Evolutionary conservation across 2,329 filamentous ascomycete species (phyloP).

Genomic region (Xylariaceae sp.): DNA sequence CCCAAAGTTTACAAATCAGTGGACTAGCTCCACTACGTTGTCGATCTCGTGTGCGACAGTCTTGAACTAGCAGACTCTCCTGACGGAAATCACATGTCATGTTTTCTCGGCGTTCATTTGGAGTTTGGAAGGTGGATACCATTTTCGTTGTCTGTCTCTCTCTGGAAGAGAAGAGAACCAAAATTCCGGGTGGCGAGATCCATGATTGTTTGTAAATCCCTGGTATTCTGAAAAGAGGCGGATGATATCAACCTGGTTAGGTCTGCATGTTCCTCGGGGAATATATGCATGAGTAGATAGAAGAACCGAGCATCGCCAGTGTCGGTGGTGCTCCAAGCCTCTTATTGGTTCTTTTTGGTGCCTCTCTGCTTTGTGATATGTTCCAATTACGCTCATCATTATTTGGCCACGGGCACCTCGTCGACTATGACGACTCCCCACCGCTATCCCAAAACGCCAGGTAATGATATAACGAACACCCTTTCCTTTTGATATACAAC

Average conservation of each 20-base stretch:
- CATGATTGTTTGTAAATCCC: conserved; percentile 3
- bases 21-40: conserved; percentile 13
- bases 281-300: conserved; percentile 19
- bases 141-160: conserved; percentile 17
- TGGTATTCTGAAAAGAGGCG: too few species aligned
- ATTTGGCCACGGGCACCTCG: too few species aligned
- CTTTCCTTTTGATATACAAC: too few species aligned
- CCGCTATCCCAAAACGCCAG: conserved; percentile 13
- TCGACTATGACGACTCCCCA: too few species aligned
- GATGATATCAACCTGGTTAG: too few species aligned
- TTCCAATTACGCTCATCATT: too few species aligned
- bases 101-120: conserved; percentile 20
- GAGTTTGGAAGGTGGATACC: conserved; percentile 17
- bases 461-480: too few species aligned
- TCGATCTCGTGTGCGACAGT: conserved; percentile 10
- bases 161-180: not conserved
- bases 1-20: conserved; percentile 16
- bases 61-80: conserved; percentile 11
- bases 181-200: not conserved
- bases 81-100: not conserved
- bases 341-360: conserved; percentile 12
- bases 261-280: not conserved
- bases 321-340: conserved; percentile 27
- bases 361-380: conserved; percentile 4
- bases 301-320: conserved; percentile 24